Conservation (phyloP, 306 rosid genomes). For the Ormosia emarginata region DNA sequence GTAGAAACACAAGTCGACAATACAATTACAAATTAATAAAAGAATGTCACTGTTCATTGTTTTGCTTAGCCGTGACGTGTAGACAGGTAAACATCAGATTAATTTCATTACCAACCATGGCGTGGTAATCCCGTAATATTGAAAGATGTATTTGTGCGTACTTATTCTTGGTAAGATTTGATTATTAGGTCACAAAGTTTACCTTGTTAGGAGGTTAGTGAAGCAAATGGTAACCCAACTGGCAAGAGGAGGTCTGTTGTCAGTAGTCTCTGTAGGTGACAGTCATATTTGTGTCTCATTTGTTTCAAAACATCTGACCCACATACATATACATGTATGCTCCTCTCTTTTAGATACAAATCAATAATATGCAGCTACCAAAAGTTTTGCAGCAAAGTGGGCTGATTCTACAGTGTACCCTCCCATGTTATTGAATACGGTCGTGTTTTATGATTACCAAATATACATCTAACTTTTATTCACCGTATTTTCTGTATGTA, state of each 20-base stretch:
- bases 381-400: background rate
- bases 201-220: too few relatives aligned
- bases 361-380: background rate
- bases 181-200: too few relatives aligned
- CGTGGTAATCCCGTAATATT: too few relatives aligned
- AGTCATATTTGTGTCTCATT: background rate
- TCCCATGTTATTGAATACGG: too few relatives aligned
- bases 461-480: too few relatives aligned
- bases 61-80: background rate
- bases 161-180: too few relatives aligned
- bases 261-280: background rate
- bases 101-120: background rate
- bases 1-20: background rate
- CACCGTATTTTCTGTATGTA: too few relatives aligned
- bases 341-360: background rate
- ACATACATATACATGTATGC: background rate
- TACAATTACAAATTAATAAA: background rate
- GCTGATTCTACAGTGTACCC: too few relatives aligned
- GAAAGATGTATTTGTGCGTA: too few relatives aligned
- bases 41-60: background rate
- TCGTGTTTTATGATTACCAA: too few relatives aligned
- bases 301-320: background rate
- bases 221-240: too few relatives aligned
- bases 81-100: background rate
- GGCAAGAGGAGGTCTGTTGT: background rate